Conservation (phyloP, 495 filamentous ascomycete genomes). For the Aspergillus biplanus region DNA sequence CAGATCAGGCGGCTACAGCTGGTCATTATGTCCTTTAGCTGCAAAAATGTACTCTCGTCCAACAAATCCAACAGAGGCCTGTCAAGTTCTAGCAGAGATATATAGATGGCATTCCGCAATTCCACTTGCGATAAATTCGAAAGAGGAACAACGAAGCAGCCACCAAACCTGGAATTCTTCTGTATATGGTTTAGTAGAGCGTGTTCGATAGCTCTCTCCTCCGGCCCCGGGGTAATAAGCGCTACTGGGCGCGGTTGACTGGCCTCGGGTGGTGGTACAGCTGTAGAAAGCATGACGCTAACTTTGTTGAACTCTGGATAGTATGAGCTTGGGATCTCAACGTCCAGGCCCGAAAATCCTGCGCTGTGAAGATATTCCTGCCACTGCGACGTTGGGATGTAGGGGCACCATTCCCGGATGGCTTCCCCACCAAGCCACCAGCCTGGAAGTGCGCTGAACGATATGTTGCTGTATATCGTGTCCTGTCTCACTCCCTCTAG, state of each 20-base stretch:
- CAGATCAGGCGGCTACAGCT: background rate
- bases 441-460: background rate
- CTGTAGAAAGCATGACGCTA: background rate
- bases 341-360: background rate
- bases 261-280: background rate
- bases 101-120: background rate
- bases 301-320: background rate
- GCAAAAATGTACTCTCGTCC: background rate
- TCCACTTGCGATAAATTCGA: background rate
- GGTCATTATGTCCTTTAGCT: background rate
- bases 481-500: background rate
- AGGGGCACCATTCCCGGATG: background rate
- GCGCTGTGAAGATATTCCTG: background rate
- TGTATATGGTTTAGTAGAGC: background rate
- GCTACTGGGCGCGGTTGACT: too few relatives aligned
- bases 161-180: background rate
- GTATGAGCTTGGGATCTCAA: background rate
- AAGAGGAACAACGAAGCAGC: background rate
- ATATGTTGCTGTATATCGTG: background rate
- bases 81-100: background rate
- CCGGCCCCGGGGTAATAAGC: background rate
- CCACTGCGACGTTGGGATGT: background rate
- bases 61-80: background rate
- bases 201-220: too few relatives aligned
- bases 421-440: slow-evolving; percentile 4